Evolutionary conservation across 306 rosid species (phyloP).

Genomic region (Dryas octopetala): DNA sequence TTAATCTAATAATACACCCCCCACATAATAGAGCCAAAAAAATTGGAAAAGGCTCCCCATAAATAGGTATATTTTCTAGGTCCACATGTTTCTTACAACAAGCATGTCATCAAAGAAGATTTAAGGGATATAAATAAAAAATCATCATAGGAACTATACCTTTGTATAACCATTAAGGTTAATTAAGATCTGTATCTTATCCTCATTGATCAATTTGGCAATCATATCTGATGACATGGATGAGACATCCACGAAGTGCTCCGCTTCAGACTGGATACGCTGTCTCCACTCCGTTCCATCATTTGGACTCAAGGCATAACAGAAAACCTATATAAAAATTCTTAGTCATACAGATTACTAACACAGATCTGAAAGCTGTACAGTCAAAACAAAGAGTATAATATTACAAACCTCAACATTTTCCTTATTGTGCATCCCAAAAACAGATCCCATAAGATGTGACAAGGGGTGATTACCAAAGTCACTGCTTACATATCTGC

Average conservation of each 20-base stretch:
- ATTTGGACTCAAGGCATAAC: constrained; percentile 93
- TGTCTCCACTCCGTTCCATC: constrained; percentile 97
- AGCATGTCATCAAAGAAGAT: neutral
- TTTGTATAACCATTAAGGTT: constrained; percentile 98
- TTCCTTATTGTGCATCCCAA: constrained; percentile 86
- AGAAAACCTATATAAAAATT: constrained; percentile 63
- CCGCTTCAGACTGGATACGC: constrained; percentile 85
- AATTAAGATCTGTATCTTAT: constrained; percentile 82
- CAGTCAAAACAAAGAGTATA: neutral
- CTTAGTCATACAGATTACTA: neutral
- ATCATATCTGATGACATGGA: constrained; percentile 86
- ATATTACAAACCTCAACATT: constrained; percentile 70
- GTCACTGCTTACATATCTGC: constrained; percentile 68
- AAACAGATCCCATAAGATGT: constrained; percentile 95
- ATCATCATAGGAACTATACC: constrained; percentile 37
- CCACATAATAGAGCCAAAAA: neutral
- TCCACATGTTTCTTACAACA: neutral
- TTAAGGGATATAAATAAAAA: neutral
- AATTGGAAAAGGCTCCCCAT: neutral
- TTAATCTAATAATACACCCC: neutral
- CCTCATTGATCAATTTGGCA: constrained; percentile 81
- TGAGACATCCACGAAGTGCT: constrained; percentile 91
- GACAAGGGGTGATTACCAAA: constrained; percentile 73
- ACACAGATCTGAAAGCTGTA: neutral
- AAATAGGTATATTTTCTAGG: neutral